Evolutionary conservation across 2,329 filamentous ascomycete species (phyloP).

Genomic region (Colletotrichum limetticola): DNA sequence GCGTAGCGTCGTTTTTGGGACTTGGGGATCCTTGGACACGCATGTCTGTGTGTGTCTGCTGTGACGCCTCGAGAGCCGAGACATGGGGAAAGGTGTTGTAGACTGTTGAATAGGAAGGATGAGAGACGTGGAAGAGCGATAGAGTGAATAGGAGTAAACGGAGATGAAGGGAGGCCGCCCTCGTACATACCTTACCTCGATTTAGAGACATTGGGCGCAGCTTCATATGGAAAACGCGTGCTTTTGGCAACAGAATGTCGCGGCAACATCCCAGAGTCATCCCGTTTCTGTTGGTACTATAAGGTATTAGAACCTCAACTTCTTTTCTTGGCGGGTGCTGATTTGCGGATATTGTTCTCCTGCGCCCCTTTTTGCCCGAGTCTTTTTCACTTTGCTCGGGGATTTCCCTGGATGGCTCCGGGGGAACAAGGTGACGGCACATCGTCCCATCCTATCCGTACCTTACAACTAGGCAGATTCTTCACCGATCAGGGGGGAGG

Average conservation of each 20-base stretch:
- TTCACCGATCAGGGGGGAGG: background rate
- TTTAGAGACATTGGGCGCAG: background rate
- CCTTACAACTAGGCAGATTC: background rate
- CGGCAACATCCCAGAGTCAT: background rate
- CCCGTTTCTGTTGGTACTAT: background rate
- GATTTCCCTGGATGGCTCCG: background rate
- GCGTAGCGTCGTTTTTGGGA: constrained; percentile 21
- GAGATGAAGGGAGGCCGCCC: constrained; percentile 15
- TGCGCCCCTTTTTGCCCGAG: background rate
- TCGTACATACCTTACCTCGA: background rate
- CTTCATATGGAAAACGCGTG: background rate
- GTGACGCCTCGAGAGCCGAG: background rate
- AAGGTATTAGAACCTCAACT: background rate
- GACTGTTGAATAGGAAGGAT: background rate
- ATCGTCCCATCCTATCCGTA: background rate
- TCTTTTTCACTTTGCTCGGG: background rate
- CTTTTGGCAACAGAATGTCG: background rate
- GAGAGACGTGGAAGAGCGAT: background rate
- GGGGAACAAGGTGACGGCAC: background rate
- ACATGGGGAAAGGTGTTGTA: constrained; percentile 9
- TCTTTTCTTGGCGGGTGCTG: background rate
- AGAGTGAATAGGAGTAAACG: background rate
- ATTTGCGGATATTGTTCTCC: constrained; percentile 3
- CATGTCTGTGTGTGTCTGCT: background rate
- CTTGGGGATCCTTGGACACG: constrained; percentile 10